phyloP scores from a whole-genome alignment of 176 grass and related monocot genomes.

The Bonia amplexicaulis region DNA sequence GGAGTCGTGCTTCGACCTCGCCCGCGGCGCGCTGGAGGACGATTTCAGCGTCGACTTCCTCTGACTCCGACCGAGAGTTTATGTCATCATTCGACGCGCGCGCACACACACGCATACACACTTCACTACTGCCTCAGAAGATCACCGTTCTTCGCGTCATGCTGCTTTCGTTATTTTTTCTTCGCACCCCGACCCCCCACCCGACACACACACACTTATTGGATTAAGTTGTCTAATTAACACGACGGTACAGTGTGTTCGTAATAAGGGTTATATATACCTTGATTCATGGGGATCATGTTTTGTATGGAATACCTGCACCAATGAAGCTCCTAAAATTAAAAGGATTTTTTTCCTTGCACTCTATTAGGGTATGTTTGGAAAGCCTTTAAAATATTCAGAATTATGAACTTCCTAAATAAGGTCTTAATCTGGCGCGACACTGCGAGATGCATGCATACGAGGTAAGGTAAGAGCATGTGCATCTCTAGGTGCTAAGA shows the following conservation, averaged over 20 bases:
- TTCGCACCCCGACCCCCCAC: not conserved
- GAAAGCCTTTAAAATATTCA: too few species aligned
- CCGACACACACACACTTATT: too few species aligned
- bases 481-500: too few species aligned
- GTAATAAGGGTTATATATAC: constrained; percentile 30
- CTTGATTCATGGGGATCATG: constrained; percentile 7
- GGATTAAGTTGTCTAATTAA: constrained; percentile 23
- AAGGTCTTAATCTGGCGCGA: not conserved
- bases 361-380: not conserved
- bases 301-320: constrained; percentile 8
- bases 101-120: not conserved
- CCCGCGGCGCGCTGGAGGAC: constrained; percentile 44
- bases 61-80: not conserved
- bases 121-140: constrained; percentile 18
- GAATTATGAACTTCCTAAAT: too few species aligned
- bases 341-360: not conserved
- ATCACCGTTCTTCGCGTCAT: constrained; percentile 6
- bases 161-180: not conserved
- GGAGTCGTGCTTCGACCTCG: constrained; percentile 48
- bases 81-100: not conserved
- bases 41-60: constrained; percentile 69
- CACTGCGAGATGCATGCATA: too few species aligned
- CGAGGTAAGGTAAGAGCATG: too few species aligned
- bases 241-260: constrained; percentile 34
- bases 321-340: not conserved